Base-by-base conservation (phyloP, 2,329 filamentous ascomycete genomes). In the Aspergillus sp. region DNA sequence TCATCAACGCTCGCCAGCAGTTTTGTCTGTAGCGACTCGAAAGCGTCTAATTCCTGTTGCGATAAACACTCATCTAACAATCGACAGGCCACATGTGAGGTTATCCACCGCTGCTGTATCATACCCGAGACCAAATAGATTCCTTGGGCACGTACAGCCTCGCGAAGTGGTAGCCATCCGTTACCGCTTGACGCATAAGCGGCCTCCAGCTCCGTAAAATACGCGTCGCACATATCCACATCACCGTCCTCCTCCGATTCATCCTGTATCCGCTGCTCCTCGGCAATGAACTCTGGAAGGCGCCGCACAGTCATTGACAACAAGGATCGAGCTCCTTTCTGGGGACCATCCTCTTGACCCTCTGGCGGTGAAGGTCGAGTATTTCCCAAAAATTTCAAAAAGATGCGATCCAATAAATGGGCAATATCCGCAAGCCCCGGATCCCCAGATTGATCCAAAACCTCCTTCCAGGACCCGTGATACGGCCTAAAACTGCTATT, bases 141-240 rank as follows among this genome's bases (percentile, higher is more conserved):
- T 11, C 75, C 75, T 59, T 76, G 75, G 2, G 73, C 68, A 21
- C 75, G 74, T 31, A 75, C 74, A 52, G 74, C 73, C 59, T 75
- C 71, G 23, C 73, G 75, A 15, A 78, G 66, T 41, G 75, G 75
- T 50, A 64, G 69, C 75, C 75, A 78, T 19, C 75, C 75, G 57
- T 60, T 59, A 23, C 68, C 67, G 45, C 63, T 58, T 12, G 70
- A 68, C 2, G 73, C 70, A 64, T 77, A 78, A 49, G 70, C 69
- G 31, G 66, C 62, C 57, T 78, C 75, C 51, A 78, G 57, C 56
- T 78, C 74, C 6, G 74, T 77, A 58, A 77, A 76, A 56, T 77
- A 75, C 50, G 68, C 69, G 66, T 75, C 70, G 33, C 72, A 75
- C 70, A 77, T 75, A 62, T 78, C 69, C 40, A 71, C 66, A 17